Percentiles rank a stretch among this genome's conserved stretches.
Evolutionary conservation across 1,284 basidiomycete species (phyloP).

Genomic region (Cryptococcus sp.): DNA sequence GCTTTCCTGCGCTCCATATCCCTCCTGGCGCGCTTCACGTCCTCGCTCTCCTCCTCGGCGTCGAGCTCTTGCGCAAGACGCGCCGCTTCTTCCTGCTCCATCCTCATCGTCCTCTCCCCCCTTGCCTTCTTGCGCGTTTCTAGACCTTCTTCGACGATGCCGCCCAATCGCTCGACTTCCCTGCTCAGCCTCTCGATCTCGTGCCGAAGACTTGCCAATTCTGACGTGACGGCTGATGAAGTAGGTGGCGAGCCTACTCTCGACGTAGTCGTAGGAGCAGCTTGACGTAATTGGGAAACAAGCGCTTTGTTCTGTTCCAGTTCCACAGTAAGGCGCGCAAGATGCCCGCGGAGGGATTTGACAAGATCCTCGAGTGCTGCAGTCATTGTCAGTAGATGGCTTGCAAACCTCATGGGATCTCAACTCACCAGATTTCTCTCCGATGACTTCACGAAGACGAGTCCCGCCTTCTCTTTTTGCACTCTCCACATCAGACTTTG

Average conservation of each 20-base stretch:
- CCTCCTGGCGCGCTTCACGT: constrained; percentile 10
- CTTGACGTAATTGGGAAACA: constrained; percentile 64
- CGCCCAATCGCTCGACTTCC: constrained; percentile 77
- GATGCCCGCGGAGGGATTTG: constrained; percentile 67
- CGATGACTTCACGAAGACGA: constrained; percentile 62
- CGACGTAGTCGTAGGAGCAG: constrained; percentile 6
- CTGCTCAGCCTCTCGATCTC: constrained; percentile 62
- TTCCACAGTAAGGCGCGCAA: constrained; percentile 73
- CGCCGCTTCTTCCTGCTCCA: constrained; percentile 38
- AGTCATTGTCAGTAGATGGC: constrained; percentile 1
- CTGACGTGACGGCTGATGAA: constrained; percentile 49
- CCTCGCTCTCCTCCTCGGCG: constrained; percentile 18
- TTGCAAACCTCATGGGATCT: neutral
- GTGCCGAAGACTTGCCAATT: constrained; percentile 61
- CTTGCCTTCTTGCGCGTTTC: constrained; percentile 62
- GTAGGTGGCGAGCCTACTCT: constrained; percentile 2
- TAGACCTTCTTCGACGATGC: constrained; percentile 78
- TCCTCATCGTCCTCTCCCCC: constrained; percentile 27
- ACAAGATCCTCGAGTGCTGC: constrained; percentile 77
- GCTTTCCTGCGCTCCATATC: constrained; percentile 6
- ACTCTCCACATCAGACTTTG: constrained; percentile 54
- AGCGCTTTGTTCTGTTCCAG: constrained; percentile 68
- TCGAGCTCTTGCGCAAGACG: constrained; percentile 31
- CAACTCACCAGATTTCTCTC: constrained; percentile 75
- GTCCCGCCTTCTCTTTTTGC: constrained; percentile 28